Evolutionary conservation across 2,329 filamentous ascomycete genomes (phyloP), one percentile per base, ranked within the genome.

Genomic region (Pezicula radicicola): DNA sequence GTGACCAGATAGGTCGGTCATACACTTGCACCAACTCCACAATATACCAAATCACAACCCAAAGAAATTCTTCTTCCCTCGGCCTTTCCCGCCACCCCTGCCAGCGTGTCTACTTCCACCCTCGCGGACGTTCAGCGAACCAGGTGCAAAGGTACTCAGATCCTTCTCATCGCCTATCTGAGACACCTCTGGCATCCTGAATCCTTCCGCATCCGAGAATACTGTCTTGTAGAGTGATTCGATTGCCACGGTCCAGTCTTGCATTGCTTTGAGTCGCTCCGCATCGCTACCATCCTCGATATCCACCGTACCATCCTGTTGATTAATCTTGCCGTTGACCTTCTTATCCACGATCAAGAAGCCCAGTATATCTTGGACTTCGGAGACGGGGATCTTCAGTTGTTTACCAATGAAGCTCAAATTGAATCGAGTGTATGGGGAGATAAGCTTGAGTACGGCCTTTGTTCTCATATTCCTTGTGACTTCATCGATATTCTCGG

Each of bases 401-500:
- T 93, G 87, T 63, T 87, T 86, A 27, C 91, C 91, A 60, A 99
- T 91, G 78, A 95, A 96, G 18, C 78, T 77, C 21, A 97, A 76
- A 57, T 88, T 90, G 81, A 97, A 96, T 48, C 91, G 85, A 6
- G 90, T 95, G 75, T 97, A 99, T 0, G 94, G 94, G 4, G 91
- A 91, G 57, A 97, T 94, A 21, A 97, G 78, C 72, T 94, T 96
- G 57, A 96, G 75, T 9, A 97, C 85, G 1, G 92, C 93, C 77
- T 97, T 97, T 59, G 92, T 97, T 50, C 94, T 89, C 88, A 99
- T 96, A 70, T 94, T 97, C 41, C 94, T 89, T 48, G 93, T 99
- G 52, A 99, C 93, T 73, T 99, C 94, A 70, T 97, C 94, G 61
- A 99, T 99, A 68, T 99, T 97, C 73, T 97, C 94, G 27, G 93